Evolutionary conservation across 495 filamentous ascomycete species (phyloP).

Genomic region (Annulohypoxylon stygium): DNA sequence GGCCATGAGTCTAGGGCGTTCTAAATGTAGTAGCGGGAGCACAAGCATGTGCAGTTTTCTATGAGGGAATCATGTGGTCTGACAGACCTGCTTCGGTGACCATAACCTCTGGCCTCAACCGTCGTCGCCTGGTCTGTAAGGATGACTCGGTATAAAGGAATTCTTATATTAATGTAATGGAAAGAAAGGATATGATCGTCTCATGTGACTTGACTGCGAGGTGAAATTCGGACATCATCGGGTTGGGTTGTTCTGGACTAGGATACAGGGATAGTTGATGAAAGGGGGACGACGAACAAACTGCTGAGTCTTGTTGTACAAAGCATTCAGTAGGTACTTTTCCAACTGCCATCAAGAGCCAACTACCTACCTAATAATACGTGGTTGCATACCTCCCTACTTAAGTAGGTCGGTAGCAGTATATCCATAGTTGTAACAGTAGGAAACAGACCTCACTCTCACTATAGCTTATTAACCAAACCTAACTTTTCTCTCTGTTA

Average conservation of each 20-base stretch:
- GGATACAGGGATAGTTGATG: background rate
- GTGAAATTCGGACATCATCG: no score
- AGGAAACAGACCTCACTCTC: no score
- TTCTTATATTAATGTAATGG: background rate
- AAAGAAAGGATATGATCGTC: background rate
- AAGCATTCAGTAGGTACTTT: no score
- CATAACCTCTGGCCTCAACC: background rate
- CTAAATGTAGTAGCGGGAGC: background rate
- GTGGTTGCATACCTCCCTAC: no score
- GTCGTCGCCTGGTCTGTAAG: background rate
- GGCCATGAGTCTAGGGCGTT: background rate
- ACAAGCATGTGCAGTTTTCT: constrained; percentile 3
- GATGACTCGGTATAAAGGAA: background rate
- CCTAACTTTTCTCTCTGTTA: no score
- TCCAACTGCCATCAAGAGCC: no score
- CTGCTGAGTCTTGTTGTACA: background rate
- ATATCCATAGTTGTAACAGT: no score
- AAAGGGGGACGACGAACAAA: background rate
- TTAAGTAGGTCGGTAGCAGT: no score
- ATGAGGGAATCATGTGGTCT: background rate
- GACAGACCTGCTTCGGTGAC: background rate
- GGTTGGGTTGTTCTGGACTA: background rate
- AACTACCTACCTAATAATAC: no score
- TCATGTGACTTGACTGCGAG: no score
- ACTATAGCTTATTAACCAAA: no score